phyloP scores from a whole-genome alignment of 305 asterid species.

The Rubia peregrina region DNA sequence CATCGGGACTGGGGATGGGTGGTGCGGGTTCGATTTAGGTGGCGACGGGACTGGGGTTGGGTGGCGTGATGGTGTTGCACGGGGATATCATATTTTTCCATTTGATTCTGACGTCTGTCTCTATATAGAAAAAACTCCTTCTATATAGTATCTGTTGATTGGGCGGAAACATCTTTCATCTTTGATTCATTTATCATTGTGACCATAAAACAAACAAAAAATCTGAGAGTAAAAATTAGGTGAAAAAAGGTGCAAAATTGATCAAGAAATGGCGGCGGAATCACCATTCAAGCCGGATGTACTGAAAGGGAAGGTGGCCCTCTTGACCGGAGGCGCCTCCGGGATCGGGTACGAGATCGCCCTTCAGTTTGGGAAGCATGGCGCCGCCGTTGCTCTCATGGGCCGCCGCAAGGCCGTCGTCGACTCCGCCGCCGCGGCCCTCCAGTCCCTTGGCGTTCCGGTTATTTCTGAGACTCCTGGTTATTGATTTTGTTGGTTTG shows the following conservation, averaged over 20 bases:
- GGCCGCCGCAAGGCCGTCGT: conserved; percentile 73
- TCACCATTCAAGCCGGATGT: conserved; percentile 65
- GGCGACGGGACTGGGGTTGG: too few relatives aligned
- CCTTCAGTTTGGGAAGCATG: conserved; percentile 74
- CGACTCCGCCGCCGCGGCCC: conserved; percentile 61
- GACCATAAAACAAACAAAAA: neutral
- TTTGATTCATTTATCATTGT: neutral
- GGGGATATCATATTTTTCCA: too few relatives aligned
- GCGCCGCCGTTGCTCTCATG: conserved; percentile 84
- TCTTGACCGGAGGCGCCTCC: conserved; percentile 89
- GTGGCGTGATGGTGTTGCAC: too few relatives aligned
- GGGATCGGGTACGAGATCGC: conserved; percentile 82
- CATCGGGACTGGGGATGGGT: too few relatives aligned
- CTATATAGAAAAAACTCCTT: neutral
- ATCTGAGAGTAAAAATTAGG: neutral
- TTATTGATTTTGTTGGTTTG: neutral
- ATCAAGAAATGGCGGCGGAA: neutral
- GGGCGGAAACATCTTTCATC: neutral
- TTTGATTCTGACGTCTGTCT: neutral
- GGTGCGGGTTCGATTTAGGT: too few relatives aligned
- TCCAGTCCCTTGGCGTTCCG: conserved; percentile 56
- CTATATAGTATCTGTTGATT: neutral
- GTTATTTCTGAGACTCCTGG: conserved; percentile 21
- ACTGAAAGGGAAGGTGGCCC: conserved; percentile 68
- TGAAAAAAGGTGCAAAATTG: neutral